phyloP scores from a whole-genome alignment of 2,329 filamentous ascomycete species.

The Sordariomycetes sp. region DNA sequence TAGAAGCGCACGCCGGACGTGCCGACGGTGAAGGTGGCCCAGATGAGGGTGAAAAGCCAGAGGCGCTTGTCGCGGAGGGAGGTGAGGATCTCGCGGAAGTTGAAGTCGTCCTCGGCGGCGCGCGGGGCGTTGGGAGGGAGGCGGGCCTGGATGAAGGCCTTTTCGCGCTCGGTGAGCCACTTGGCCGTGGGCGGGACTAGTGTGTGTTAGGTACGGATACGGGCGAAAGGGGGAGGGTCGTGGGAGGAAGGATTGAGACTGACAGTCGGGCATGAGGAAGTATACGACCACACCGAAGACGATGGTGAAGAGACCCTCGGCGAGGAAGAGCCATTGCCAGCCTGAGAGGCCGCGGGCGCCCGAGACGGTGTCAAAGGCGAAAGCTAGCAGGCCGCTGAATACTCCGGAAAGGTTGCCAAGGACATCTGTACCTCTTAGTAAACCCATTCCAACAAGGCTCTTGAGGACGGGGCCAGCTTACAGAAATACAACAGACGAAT shows the following conservation, averaged over 20 bases:
- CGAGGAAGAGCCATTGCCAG: slow-evolving; percentile 25
- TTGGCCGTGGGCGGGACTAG: slow-evolving; percentile 28
- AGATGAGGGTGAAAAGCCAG: slow-evolving; percentile 33
- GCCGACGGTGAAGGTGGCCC: slow-evolving; percentile 31
- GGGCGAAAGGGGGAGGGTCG: slow-evolving; percentile 18
- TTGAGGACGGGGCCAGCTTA: slow-evolving; percentile 15
- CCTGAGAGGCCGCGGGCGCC: slow-evolving; percentile 21
- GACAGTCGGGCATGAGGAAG: slow-evolving; percentile 43
- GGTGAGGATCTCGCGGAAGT: slow-evolving; percentile 7
- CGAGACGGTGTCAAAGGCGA: slow-evolving; percentile 27
- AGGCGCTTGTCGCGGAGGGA: slow-evolving; percentile 27
- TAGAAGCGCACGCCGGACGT: slow-evolving; percentile 29
- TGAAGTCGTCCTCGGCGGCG: slow-evolving; percentile 26
- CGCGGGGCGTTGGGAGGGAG: slow-evolving; percentile 31
- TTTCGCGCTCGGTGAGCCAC: slow-evolving; percentile 33
- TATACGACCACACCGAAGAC: slow-evolving; percentile 34
- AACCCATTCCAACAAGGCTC: neutral
- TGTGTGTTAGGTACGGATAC: slow-evolving; percentile 27
- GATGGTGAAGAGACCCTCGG: slow-evolving; percentile 35
- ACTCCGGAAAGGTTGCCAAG: slow-evolving; percentile 28
- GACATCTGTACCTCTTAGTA: slow-evolving; percentile 7
- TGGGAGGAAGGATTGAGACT: slow-evolving; percentile 6
- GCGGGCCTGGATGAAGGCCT: slow-evolving; percentile 34
- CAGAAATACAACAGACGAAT: slow-evolving; percentile 33
- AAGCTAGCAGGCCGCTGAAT: slow-evolving; percentile 30